Conservation (phyloP, 2,329 filamentous ascomycete species). For the Aureobasidium zeae region DNA sequence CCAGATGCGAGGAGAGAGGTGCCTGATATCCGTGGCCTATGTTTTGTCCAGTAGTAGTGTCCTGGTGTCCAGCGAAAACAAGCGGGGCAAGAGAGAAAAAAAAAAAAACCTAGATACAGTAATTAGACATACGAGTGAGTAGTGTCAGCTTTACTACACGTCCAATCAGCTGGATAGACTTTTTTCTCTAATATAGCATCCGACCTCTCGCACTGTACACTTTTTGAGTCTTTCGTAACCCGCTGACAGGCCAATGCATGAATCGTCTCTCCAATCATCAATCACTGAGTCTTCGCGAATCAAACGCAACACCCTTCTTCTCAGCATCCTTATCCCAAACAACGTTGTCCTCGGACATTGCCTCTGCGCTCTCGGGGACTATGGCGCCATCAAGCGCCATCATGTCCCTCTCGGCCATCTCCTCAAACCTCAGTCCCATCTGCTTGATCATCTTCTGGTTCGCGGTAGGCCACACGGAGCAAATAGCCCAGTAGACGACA, state of each 20-base stretch:
- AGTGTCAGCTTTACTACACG: too few relatives aligned
- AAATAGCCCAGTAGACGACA: slow-evolving; percentile 42
- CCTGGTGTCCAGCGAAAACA: too few relatives aligned
- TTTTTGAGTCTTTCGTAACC: neutral
- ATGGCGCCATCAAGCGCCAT: slow-evolving; percentile 19
- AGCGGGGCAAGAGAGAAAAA: too few relatives aligned
- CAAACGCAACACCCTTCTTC: slow-evolving; percentile 13
- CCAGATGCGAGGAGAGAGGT: too few relatives aligned
- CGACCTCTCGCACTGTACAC: neutral
- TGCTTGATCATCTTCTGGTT: slow-evolving; percentile 30
- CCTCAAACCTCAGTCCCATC: slow-evolving; percentile 26
- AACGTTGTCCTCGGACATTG: neutral
- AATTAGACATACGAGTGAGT: too few relatives aligned
- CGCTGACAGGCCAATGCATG: too few relatives aligned
- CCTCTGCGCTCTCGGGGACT: slow-evolving; percentile 16
- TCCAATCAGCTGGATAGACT: too few relatives aligned
- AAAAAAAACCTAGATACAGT: too few relatives aligned
- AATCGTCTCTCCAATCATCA: neutral
- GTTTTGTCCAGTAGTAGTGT: too few relatives aligned
- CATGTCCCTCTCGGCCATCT: slow-evolving; percentile 20
- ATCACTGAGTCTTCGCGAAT: slow-evolving; percentile 4
- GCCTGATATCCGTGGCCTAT: too few relatives aligned
- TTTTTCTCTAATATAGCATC: too few relatives aligned
- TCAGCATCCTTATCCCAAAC: slow-evolving; percentile 5
- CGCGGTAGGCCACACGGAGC: slow-evolving; percentile 31